Evolutionary conservation across 1,284 basidiomycete genomes (phyloP).

Genomic region (Irpex sp.): DNA sequence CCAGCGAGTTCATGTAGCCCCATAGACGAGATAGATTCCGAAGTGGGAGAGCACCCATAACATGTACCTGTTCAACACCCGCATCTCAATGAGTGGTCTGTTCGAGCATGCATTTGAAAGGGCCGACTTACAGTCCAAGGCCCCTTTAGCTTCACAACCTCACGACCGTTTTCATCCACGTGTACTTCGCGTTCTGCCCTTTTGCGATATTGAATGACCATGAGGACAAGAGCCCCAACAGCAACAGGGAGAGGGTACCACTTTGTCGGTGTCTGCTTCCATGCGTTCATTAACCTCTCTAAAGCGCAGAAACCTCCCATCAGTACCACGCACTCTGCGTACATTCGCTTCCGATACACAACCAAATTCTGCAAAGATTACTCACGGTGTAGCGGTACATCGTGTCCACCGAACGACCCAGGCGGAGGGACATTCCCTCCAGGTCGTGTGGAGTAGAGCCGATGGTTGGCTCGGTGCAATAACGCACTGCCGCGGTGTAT

Average conservation of each 20-base stretch:
- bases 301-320: neutral
- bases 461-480: slow-evolving; percentile 8
- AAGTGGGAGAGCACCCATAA: slow-evolving; percentile 91
- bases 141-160: slow-evolving; percentile 77
- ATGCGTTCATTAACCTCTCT: slow-evolving; percentile 62
- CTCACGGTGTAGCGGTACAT: slow-evolving; percentile 14
- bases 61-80: slow-evolving; percentile 71
- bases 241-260: slow-evolving; percentile 97
- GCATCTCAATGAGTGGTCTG: neutral
- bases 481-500: slow-evolving; percentile 13
- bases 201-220: slow-evolving; percentile 79
- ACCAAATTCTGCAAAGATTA: neutral
- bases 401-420: slow-evolving; percentile 14
- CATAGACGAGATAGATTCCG: slow-evolving; percentile 92
- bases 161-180: slow-evolving; percentile 70
- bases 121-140: slow-evolving; percentile 84
- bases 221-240: slow-evolving; percentile 84
- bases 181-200: slow-evolving; percentile 60
- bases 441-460: slow-evolving; percentile 11
- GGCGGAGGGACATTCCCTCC: slow-evolving; percentile 10
- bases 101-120: neutral
- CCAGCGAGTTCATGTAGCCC: slow-evolving; percentile 92
- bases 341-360: neutral
- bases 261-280: slow-evolving; percentile 86
- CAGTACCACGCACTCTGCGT: neutral